phyloP scores from a whole-genome alignment of 2,329 filamentous ascomycete genomes.

The Diaporthe vaccinii region DNA sequence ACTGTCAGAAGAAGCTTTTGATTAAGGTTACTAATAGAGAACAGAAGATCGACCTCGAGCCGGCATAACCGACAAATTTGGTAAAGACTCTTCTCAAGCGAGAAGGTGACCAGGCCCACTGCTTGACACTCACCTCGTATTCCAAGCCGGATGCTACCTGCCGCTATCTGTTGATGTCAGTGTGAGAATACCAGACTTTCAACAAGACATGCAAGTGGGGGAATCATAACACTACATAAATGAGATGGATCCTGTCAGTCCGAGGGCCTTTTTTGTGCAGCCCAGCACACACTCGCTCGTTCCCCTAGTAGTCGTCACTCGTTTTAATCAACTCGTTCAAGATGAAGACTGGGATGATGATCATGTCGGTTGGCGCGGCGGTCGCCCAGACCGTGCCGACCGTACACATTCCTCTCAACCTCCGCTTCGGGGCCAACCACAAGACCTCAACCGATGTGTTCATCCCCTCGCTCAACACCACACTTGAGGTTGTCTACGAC shows the following conservation, averaged over 20 bases:
- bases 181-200: background rate
- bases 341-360: constrained; percentile 18
- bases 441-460: constrained; percentile 45
- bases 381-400: constrained; percentile 34
- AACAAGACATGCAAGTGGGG: background rate
- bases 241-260: background rate
- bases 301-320: constrained; percentile 1
- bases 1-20: constrained; percentile 24
- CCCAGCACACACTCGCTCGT: background rate
- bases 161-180: constrained; percentile 19
- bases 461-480: constrained; percentile 43
- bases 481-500: constrained; percentile 46
- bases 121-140: constrained; percentile 29
- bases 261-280: background rate
- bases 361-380: constrained; percentile 17
- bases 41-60: constrained; percentile 14
- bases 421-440: constrained; percentile 28
- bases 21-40: constrained; percentile 21
- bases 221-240: background rate
- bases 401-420: constrained; percentile 38
- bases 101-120: constrained; percentile 20
- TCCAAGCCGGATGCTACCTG: constrained; percentile 26
- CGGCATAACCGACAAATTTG: constrained; percentile 26
- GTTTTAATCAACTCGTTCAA: constrained; percentile 3
- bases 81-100: constrained; percentile 25